Evolutionary conservation across 768 basidiomycete genomes (phyloP).

Genomic region (Tricholoma sp.): DNA sequence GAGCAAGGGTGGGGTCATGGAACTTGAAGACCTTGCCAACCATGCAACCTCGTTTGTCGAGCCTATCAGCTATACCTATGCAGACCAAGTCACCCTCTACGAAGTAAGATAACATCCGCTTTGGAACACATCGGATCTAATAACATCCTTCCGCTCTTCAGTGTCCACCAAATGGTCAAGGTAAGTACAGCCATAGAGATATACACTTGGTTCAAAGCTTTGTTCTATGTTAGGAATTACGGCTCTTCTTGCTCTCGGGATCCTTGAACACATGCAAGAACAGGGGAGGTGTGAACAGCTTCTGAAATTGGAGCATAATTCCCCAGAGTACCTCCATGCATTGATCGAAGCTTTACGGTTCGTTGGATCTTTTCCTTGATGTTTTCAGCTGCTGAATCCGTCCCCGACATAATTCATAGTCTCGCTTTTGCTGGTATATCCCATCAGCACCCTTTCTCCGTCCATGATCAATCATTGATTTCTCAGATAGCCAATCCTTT

Average conservation of each 20-base stretch:
- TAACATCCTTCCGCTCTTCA: constrained; percentile 21
- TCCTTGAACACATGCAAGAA: constrained; percentile 81
- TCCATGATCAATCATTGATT: no score
- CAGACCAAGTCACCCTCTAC: constrained; percentile 79
- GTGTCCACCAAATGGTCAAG: constrained; percentile 98
- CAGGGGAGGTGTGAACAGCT: constrained; percentile 66
- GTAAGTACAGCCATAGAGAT: constrained; percentile 22
- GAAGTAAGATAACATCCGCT: constrained; percentile 51
- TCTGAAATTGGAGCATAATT: constrained; percentile 84
- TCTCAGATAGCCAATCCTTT: constrained; percentile 78
- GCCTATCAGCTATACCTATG: constrained; percentile 90
- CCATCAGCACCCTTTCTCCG: background rate
- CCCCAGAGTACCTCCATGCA: constrained; percentile 81
- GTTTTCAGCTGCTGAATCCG: background rate
- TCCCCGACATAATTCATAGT: constrained; percentile 26
- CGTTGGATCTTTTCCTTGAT: constrained; percentile 14
- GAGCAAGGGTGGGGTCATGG: constrained; percentile 90
- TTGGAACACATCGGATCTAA: background rate
- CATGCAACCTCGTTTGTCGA: constrained; percentile 78
- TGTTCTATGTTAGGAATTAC: constrained; percentile 57
- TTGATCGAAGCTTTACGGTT: constrained; percentile 83
- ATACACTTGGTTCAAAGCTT: constrained; percentile 3
- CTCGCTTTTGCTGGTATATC: constrained; percentile 69
- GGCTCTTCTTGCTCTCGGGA: constrained; percentile 87
- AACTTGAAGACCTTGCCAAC: constrained; percentile 84